These are phyloP conservation scores for Pseudofabraea citricarpa DNA, from an alignment of 2,329 filamentous ascomycete genomes.

Conservation along the genomic window DNA sequence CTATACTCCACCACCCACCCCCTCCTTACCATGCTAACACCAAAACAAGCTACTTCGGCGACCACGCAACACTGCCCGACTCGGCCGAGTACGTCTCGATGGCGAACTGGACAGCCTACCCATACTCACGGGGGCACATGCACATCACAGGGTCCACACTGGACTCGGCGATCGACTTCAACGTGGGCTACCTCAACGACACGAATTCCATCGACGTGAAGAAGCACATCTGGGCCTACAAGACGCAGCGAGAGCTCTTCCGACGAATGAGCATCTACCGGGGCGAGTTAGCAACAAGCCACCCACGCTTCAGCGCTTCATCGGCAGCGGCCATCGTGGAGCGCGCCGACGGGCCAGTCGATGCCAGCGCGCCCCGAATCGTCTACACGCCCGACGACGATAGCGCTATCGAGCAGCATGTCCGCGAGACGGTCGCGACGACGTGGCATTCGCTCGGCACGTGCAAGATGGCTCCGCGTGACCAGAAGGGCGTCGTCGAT, in stretches of 20 bases:
- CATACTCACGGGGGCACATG: conserved; percentile 53
- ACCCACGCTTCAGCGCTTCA: conserved; percentile 36
- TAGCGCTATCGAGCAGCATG: conserved; percentile 32
- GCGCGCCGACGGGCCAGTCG: not conserved
- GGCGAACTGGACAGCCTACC: conserved; percentile 49
- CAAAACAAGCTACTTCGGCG: conserved; percentile 34
- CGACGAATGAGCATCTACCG: conserved; percentile 47
- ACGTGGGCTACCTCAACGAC: conserved; percentile 50
- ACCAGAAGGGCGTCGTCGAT: conserved; percentile 31
- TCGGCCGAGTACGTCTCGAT: conserved; percentile 42
- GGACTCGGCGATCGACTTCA: conserved; percentile 43
- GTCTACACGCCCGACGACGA: conserved; percentile 16
- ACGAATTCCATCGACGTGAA: conserved; percentile 42
- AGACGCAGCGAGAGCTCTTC: conserved; percentile 54
- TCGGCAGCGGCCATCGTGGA: conserved; percentile 32
- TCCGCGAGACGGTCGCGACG: conserved; percentile 30
- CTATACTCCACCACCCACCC: no score
- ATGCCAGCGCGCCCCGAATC: conserved; percentile 29
- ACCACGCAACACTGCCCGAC: conserved; percentile 33
- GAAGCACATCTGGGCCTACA: conserved; percentile 56
- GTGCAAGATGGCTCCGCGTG: conserved; percentile 30
- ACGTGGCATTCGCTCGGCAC: conserved; percentile 33
- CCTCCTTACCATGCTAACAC: not conserved
- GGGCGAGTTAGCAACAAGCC: conserved; percentile 34
- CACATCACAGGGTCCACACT: conserved; percentile 44